Conservation (phyloP, 768 basidiomycete genomes). For the Tulasnella calospora region DNA sequence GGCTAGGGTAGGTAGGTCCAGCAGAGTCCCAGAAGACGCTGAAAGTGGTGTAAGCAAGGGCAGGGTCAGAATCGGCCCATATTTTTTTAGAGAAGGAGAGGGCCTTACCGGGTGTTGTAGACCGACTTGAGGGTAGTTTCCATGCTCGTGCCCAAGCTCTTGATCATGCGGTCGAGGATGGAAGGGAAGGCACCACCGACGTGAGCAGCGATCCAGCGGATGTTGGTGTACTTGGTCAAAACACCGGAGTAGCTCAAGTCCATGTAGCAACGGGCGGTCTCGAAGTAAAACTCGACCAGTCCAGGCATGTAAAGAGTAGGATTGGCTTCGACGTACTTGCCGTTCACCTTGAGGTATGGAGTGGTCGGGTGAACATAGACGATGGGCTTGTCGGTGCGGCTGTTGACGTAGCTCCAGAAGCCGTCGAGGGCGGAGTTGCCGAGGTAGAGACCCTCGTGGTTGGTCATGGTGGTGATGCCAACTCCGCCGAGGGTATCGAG, state of each 20-base stretch:
- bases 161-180: slow-evolving; percentile 24
- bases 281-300: slow-evolving; percentile 23
- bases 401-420: slow-evolving; percentile 17
- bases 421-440: slow-evolving; percentile 17
- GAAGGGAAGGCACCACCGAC: slow-evolving; percentile 20
- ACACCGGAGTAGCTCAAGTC: slow-evolving; percentile 4
- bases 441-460: slow-evolving; percentile 25
- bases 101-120: slow-evolving; percentile 19
- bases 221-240: slow-evolving; percentile 20
- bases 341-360: slow-evolving; percentile 13
- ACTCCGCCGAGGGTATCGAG: slow-evolving; percentile 6
- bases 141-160: not conserved
- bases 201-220: slow-evolving; percentile 15
- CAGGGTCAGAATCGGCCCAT: not conserved
- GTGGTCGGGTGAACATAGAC: slow-evolving; percentile 17
- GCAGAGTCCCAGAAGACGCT: slow-evolving; percentile 22
- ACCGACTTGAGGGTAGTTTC: not conserved
- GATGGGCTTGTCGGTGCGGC: slow-evolving; percentile 15
- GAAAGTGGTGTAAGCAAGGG: not conserved
- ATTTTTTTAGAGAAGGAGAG: not conserved
- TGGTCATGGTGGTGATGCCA: slow-evolving; percentile 18
- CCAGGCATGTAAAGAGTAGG: slow-evolving; percentile 12
- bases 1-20: slow-evolving; percentile 20
- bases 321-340: slow-evolving; percentile 21
- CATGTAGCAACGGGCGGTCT: slow-evolving; percentile 23